Conservation (phyloP, 257 asterid genomes). For the Paulownia fortunei region DNA sequence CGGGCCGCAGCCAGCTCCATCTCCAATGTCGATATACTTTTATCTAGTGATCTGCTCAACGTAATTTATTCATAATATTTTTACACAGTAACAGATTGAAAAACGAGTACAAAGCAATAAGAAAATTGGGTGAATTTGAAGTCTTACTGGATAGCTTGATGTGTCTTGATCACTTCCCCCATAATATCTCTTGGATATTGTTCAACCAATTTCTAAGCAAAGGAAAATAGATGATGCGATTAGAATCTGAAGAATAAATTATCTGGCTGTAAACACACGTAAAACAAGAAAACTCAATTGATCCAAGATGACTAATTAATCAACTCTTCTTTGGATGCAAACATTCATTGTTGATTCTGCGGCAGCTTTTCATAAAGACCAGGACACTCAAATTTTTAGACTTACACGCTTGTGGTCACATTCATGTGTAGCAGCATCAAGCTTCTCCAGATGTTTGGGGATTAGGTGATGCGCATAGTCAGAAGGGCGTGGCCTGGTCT, state of each 20-base stretch:
- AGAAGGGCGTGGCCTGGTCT: slow-evolving; percentile 37
- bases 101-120: too few species aligned
- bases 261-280: too few species aligned
- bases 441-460: slow-evolving; percentile 31
- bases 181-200: slow-evolving; percentile 43
- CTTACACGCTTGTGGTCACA: slow-evolving; percentile 64
- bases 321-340: too few species aligned
- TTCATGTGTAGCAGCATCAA: slow-evolving; percentile 33
- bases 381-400: not conserved
- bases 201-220: slow-evolving; percentile 54
- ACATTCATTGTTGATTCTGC: too few species aligned
- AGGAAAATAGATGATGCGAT: not conserved
- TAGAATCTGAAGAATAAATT: not conserved
- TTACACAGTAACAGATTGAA: not conserved
- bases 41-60: slow-evolving; percentile 56
- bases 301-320: not conserved
- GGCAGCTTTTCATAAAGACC: not conserved
- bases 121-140: too few species aligned
- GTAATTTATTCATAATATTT: too few species aligned
- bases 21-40: slow-evolving; percentile 52
- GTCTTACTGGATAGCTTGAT: slow-evolving; percentile 57
- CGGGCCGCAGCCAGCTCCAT: slow-evolving; percentile 48
- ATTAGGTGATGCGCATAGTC: slow-evolving; percentile 23
- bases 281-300: not conserved
- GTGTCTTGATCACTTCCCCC: slow-evolving; percentile 66